Evolutionary conservation across 1,139 yeast genomes (phyloP), one percentile per base, ranked within the genome.

Genomic region (Scheffersomyces quercinus): DNA sequence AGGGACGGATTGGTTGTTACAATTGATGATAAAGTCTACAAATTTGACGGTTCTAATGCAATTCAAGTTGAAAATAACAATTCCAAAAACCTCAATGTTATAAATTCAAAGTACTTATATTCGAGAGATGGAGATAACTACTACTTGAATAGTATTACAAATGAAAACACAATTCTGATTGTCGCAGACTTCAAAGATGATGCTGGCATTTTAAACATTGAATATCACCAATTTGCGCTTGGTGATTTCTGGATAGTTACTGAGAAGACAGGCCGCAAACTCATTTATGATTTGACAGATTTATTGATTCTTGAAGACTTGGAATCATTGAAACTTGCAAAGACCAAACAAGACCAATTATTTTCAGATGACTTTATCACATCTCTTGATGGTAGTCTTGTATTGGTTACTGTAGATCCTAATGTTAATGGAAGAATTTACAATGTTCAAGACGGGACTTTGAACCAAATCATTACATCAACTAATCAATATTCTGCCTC

Each of bases 251-350:
- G 56, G 36, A 37, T 56, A 9, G 45, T 56, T 10, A 37, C 47
- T 4, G 42, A 46, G 4, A 35, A 44, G 3, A 46, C 44, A 29
- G 38, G 39, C 4, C 49, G 50, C 29, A 55, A 58, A 37, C 47
- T 50, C n/a, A 52, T 67, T 11, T 56, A 57, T 36, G 71, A 69
- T 44, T 53, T 70, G 38, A 56, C 64, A 7, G 68, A 67, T 44
- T 65, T 60, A 31, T 55, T 64, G 41, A 42, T 52, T 3, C 53
- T 62, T 12, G 51, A 52, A 30, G 63, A 62, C 35, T 35, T 61
- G 1, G 42, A 48, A 29, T 46, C 56, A 36, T 49, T 55, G 40
- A 54, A 49, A 33, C 51, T 47, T 28, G 45, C 48, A 16, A 46
- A 44, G 35, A 39, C 43, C 3, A 39, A 30, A 13, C 35, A 45